These are phyloP conservation scores for Citrullus amarus DNA, from an alignment of 306 rosid species.

Conservation along the genomic window DNA sequence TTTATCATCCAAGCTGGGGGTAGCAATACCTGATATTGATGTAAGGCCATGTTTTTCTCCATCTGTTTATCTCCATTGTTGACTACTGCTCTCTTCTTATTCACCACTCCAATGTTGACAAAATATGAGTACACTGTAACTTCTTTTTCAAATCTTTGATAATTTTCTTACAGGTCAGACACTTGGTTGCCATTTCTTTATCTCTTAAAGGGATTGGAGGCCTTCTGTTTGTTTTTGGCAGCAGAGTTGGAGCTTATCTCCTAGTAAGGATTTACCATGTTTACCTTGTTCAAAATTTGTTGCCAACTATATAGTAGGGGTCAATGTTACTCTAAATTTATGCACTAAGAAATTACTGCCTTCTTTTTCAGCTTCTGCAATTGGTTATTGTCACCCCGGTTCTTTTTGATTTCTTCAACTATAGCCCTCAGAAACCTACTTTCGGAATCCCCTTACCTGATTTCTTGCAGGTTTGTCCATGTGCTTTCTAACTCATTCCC, in stretches of 20 bases:
- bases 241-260: constrained; percentile 57
- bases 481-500: neutral
- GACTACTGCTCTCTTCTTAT: neutral
- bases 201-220: constrained; percentile 75
- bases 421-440: constrained; percentile 22
- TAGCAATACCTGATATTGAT: constrained; percentile 39
- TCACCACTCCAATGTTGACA: neutral
- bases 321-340: neutral
- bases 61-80: constrained; percentile 3
- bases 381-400: constrained; percentile 51
- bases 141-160: constrained; percentile 15
- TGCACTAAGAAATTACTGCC: neutral
- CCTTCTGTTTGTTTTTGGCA: constrained; percentile 62
- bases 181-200: constrained; percentile 35
- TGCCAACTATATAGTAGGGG: neutral
- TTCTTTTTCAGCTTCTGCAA: constrained; percentile 38
- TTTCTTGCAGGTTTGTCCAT: constrained; percentile 61
- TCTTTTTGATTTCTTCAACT: constrained; percentile 78
- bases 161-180: constrained; percentile 36
- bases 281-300: neutral
- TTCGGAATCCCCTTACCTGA: constrained; percentile 36
- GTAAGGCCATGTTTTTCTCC: constrained; percentile 28
- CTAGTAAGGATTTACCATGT: constrained; percentile 32
- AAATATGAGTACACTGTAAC: neutral
- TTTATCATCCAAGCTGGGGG: constrained; percentile 42